Evolutionary conservation across 805 yeast genomes (phyloP).

Genomic region (Millerozyma acaciae): DNA sequence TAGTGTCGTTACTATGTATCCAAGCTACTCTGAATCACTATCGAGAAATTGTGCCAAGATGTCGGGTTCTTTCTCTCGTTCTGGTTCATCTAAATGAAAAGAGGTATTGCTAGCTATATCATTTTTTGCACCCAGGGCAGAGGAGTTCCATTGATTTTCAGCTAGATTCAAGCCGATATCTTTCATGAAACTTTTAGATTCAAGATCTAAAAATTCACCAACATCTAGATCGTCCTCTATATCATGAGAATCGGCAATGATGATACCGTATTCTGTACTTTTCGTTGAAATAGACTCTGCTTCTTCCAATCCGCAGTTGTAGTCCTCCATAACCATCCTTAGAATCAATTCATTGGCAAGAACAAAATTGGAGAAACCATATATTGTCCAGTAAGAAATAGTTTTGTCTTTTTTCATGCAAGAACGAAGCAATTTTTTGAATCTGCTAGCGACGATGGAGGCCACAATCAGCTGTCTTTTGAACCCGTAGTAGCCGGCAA

Average conservation of each 20-base stretch:
- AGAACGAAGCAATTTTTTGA: conserved; percentile 23
- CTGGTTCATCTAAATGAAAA: too few relatives aligned
- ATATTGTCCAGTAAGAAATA: conserved; percentile 57
- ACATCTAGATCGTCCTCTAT: conserved; percentile 25
- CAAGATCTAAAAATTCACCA: conserved; percentile 9
- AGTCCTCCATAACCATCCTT: conserved; percentile 47
- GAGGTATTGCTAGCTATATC: too few relatives aligned
- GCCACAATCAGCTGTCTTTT: conserved; percentile 53
- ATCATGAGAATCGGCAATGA: conserved; percentile 28
- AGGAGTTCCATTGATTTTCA: too few relatives aligned
- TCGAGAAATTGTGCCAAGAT: too few relatives aligned
- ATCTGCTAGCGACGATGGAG: conserved; percentile 33
- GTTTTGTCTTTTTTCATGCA: conserved; percentile 36
- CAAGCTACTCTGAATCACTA: too few relatives aligned
- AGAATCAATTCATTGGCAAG: conserved; percentile 61
- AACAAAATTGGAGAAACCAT: conserved; percentile 53
- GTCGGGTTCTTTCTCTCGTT: too few relatives aligned
- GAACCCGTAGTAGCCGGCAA: conserved; percentile 61
- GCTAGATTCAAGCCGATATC: conserved; percentile 3
- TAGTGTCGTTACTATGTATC: too few relatives aligned
- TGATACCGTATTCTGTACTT: conserved; percentile 47
- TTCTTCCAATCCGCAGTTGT: conserved; percentile 29
- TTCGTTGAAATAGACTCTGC: conserved; percentile 46
- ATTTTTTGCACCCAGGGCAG: too few relatives aligned
- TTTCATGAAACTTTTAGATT: conserved; percentile 8